These are phyloP conservation scores for Globisporangium cylindrosporum DNA, from an alignment of 352 stramenopile species.

Conservation along the genomic window DNA sequence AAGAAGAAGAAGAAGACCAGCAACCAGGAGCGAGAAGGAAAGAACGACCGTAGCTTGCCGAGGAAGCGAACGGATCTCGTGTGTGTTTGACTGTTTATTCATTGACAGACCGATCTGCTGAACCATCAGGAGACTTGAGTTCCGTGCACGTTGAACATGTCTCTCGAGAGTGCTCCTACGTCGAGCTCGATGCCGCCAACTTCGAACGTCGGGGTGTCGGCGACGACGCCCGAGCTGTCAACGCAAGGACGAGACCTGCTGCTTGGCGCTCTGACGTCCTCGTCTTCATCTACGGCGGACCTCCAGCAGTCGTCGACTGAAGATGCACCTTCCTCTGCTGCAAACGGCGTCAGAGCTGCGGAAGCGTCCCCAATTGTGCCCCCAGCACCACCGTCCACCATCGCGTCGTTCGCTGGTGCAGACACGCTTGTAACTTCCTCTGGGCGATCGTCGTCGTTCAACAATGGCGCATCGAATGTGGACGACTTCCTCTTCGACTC, in stretches of 20 bases:
- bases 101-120: not conserved
- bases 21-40: slow-evolving; percentile 1
- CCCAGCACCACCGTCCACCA: slow-evolving; percentile 7
- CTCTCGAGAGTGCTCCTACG: not conserved
- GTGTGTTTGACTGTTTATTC: not conserved
- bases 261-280: slow-evolving; percentile 28
- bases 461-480: slow-evolving; percentile 1
- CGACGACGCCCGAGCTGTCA: slow-evolving; percentile 26
- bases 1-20: not conserved
- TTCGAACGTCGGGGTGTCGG: slow-evolving; percentile 3
- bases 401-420: slow-evolving; percentile 4
- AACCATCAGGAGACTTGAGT: not conserved
- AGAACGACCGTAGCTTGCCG: slow-evolving; percentile 11
- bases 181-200: slow-evolving; percentile 5
- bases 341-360: not conserved
- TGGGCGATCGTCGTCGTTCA: slow-evolving; percentile 20
- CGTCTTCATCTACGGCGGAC: slow-evolving; percentile 4
- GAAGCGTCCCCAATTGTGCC: slow-evolving; percentile 3
- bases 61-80: slow-evolving; percentile 19
- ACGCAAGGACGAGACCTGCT: slow-evolving; percentile 44
- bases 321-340: not conserved
- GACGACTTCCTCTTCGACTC: slow-evolving; percentile 34
- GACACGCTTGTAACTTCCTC: slow-evolving; percentile 12
- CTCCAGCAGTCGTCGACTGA: not conserved
- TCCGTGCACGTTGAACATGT: slow-evolving; percentile 7